Base-by-base conservation (phyloP, 352 stramenopile genomes). In the Phytophthora chlamydospora region DNA sequence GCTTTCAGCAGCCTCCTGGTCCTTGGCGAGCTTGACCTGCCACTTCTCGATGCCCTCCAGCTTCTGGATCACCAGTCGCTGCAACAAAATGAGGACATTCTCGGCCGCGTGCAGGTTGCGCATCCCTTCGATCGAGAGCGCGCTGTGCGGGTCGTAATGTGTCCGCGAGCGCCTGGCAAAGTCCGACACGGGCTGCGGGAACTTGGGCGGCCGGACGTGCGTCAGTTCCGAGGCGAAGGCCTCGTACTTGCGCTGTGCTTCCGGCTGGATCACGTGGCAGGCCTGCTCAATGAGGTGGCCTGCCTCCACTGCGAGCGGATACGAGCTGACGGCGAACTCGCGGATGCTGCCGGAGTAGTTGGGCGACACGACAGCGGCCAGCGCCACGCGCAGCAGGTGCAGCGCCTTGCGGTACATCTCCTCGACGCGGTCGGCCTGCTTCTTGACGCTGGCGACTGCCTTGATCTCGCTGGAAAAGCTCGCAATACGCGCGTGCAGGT, bases 41-140 rank as follows among this genome's bases (percentile, higher is more conserved):
- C 86, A 95, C 56, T 89, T 81, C 13, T 91, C 83, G 17, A 95
- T 76, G n/a, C 85, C 58, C 60, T 93, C 84, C 3, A 91, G 69
- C 62, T 95, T 95, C 52, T 90, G 76, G 35, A 92, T 88, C 57
- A 93, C 86, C 31, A 93, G 75, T 5, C 84, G 83, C 60, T 95
- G 86, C 57, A 91, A 58, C 63, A 92, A 71, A 68, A 95, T 90
- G 39, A 93, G 59, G 13, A 91, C 76, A 56, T 91, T 93, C 59
- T 95, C 86, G 5, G 86, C 85, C 51, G 64, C 72, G 54, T 87
- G 83, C 33, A 95, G 68, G 50, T 93, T 88, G 24, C 86, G 82
- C 72, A 86, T 86, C 47, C 83, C 83, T 76, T 95, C 78, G 50
- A 91, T 81, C 57, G 80, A 66, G 68, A 80, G 69, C 69, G 65